A percentile compares a stretch with the other conserved stretches of the same genome.
These are phyloP conservation scores for Stenocarpella maydis DNA, from an alignment of 2,329 filamentous ascomycete genomes.

Conservation along the genomic window DNA sequence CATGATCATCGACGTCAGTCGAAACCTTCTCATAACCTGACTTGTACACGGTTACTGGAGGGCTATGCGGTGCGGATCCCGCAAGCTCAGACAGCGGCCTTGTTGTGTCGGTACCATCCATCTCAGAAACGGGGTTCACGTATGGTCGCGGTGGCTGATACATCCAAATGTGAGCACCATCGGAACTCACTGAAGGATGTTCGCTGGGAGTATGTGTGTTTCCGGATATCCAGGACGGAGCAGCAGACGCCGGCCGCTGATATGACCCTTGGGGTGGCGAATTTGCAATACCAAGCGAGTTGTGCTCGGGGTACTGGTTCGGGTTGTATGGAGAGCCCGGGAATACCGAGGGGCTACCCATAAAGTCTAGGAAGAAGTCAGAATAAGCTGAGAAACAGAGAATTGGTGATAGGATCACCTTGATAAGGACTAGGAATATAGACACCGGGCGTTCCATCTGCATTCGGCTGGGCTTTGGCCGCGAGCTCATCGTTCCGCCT, in stretches of 20 bases:
- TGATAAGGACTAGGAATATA: slow-evolving; percentile 33
- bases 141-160: slow-evolving; percentile 10
- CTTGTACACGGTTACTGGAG: background rate
- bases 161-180: background rate
- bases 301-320: slow-evolving; percentile 13
- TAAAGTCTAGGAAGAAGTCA: slow-evolving; percentile 1
- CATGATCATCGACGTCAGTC: background rate
- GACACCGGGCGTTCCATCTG: background rate
- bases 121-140: slow-evolving; percentile 29
- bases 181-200: slow-evolving; percentile 27
- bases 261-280: background rate
- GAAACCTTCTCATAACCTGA: slow-evolving; percentile 22
- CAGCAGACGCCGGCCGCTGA: slow-evolving; percentile 15
- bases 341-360: background rate
- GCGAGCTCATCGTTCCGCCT: background rate
- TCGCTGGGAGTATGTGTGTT: background rate
- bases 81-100: slow-evolving; percentile 30
- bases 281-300: background rate
- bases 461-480: background rate
- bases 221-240: slow-evolving; percentile 27
- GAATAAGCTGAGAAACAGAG: background rate
- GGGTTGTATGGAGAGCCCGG: background rate
- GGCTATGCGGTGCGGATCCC: background rate
- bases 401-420: background rate
- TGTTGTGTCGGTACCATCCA: slow-evolving; percentile 4